Conservation (phyloP, 2,329 filamentous ascomycete genomes). For the Fusarium odoratissimum region DNA sequence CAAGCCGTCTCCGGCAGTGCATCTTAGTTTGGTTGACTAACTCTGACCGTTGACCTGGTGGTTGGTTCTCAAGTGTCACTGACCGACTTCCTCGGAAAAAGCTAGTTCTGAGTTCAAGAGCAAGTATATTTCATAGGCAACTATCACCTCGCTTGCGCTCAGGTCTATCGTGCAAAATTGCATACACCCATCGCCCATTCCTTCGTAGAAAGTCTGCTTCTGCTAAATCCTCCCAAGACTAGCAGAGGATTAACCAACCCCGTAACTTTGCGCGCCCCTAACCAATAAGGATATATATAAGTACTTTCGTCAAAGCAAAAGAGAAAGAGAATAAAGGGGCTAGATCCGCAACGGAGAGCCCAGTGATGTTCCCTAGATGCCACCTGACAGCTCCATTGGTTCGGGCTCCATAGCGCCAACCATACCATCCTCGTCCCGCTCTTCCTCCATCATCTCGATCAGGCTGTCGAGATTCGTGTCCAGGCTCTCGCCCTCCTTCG, state of each 20-base stretch:
- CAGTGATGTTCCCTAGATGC: constrained; percentile 36
- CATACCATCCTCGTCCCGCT: constrained; percentile 59
- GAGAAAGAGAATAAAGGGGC: background rate
- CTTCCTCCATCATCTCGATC: constrained; percentile 73
- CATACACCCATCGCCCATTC: constrained; percentile 22
- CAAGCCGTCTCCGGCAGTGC: constrained; percentile 14
- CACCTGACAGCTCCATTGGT: constrained; percentile 47
- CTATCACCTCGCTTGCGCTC: constrained; percentile 24
- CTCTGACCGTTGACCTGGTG: constrained; percentile 1
- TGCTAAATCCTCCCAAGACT: constrained; percentile 4
- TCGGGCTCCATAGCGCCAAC: constrained; percentile 48
- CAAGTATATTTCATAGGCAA: constrained; percentile 25
- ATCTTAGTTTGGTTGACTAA: background rate
- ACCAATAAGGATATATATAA: constrained; percentile 32
- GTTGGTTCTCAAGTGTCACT: background rate
- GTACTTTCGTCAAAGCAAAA: constrained; percentile 15
- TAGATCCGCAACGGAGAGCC: constrained; percentile 9
- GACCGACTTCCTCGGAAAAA: constrained; percentile 1
- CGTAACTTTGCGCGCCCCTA: constrained; percentile 22
- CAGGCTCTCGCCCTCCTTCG: constrained; percentile 74
- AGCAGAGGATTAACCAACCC: constrained; percentile 9
- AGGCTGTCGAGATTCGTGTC: constrained; percentile 72
- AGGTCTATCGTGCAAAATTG: constrained; percentile 14
- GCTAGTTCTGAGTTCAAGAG: constrained; percentile 6
- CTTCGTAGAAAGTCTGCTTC: constrained; percentile 4